phyloP scores from a whole-genome alignment of 768 basidiomycete genomes.

The Boletus subparvulus region DNA sequence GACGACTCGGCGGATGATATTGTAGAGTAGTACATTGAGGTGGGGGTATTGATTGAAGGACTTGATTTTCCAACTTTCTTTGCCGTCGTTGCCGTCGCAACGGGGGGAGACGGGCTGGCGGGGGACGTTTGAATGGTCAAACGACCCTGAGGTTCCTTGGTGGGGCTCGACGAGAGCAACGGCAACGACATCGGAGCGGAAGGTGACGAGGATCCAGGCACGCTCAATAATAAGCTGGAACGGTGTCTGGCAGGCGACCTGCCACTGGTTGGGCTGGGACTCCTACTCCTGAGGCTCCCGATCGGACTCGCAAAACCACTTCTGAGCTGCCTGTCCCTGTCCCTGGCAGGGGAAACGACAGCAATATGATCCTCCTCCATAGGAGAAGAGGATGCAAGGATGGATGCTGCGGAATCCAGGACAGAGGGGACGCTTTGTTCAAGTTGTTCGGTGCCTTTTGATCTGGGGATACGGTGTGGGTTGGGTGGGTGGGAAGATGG shows the following conservation, averaged over 20 bases:
- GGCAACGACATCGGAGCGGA: conserved; percentile 17
- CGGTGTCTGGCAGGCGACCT: conserved; percentile 37
- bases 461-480: conserved; percentile 72
- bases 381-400: conserved; percentile 49
- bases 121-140: conserved; percentile 29
- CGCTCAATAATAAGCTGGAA: conserved; percentile 49
- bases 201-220: conserved; percentile 39
- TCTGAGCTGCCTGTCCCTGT: conserved; percentile 31
- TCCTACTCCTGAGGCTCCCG: conserved; percentile 58
- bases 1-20: conserved; percentile 39
- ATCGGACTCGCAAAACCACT: conserved; percentile 70
- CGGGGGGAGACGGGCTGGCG: conserved; percentile 1
- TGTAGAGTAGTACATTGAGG: conserved; percentile 49
- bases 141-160: conserved; percentile 17
- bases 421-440: conserved; percentile 85
- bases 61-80: conserved; percentile 19
- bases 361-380: conserved; percentile 59
- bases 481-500: conserved; percentile 45
- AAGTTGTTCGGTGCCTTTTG: conserved; percentile 69
- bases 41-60: conserved; percentile 43
- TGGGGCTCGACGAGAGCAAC: conserved; percentile 31
- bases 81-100: background rate
- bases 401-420: conserved; percentile 76
- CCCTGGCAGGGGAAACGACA: conserved; percentile 55
- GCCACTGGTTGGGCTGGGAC: conserved; percentile 57